Base-by-base conservation (phyloP, 2,329 filamentous ascomycete genomes). In the Mycogone perniciosa region DNA sequence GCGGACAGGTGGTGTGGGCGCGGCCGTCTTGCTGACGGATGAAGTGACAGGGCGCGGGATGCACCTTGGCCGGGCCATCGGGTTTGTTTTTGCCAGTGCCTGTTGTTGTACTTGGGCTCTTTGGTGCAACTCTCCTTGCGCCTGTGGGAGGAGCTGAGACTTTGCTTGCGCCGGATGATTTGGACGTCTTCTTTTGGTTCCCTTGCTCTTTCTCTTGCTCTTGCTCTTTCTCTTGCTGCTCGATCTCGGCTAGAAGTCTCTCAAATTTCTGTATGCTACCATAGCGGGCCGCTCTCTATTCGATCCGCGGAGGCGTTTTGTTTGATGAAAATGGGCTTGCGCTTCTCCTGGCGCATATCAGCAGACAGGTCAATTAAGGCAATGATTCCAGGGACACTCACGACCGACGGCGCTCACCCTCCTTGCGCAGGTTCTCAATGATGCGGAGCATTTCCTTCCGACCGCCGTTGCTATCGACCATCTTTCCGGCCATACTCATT, bases 361-460 rank as follows among this genome's bases (percentile, higher is more conserved):
- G 6, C 5, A n/a, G 29, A 11, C 9, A 4, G 8, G 3, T 10
- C 1, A 37, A 5, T 9, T 4, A 31, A 10, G n/a, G n/a, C 13
- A 20, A 35, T 35, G 33, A 11, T 35, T 11, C 7, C 7, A 6
- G 5, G 27, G 9, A 8, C 10, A 81, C 86, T 76, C 73, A 90
- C 85, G 86, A 89, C 75, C 85, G 77, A 65, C 91, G 80, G 59
- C 88, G 79, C 69, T 95, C 88, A 26, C 88, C 92, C 67, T 96
- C 91, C 67, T 90, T 90, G 53, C 90, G 82, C 62, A 95, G 80
- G 34, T 77, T 84, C 60, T 96, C 89, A 57, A 97, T 95, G 35
- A 93, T 91, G 63, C 82, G 84, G 57, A 95, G 70, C 82, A 99
- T 97, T 67, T 96, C 89, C 68, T 95, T 95, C 48, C 93, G 77